Evolutionary conservation across 2,329 filamentous ascomycete genomes (phyloP), one percentile per base, ranked within the genome.

Genomic region (Pleoardoris graminearum): DNA sequence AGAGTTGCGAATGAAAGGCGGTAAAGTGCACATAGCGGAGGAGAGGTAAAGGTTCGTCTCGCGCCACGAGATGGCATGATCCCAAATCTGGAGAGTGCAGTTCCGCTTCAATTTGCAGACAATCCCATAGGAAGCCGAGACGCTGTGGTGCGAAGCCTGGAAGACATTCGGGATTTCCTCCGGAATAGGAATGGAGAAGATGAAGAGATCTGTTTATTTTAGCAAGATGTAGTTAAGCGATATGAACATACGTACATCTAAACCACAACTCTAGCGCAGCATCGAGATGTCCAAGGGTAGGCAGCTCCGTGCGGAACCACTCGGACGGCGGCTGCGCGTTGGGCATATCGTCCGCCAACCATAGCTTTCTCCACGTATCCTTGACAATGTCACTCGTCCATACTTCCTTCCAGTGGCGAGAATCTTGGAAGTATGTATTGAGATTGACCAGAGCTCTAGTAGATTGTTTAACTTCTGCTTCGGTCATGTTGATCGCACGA

Each of bases 61-160:
- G 55, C 83, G 75, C 82, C 82, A 85, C 38, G 79, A 80, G 56
- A 86, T 85, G 16, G 81, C 81, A 63, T 86, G 83, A 58, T 86
- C 83, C 83, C 83, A 86, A 51, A 86, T 83, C 57, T 84, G 82
- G 27, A 85, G 76, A 0, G 81, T 84, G 51, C 81, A 83, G 51
- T 80, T 79, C 22, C 81, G 77, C 68, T 83, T 83, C 58, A 85
- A 75, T 69, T 85, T 85, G 68, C 83, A 83, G 8, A 85, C 78
- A 53, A 85, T 80, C 29, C 83, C 83, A 52, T 85, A 85, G 0
- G 83, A 80, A 4, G 81, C 82, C 48, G 81, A 82, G 36, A 84
- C 82, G 53, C 81, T 82, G 68, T 86, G 83, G 60, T 86, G 83
- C 2, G 83, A 85, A 25, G 82, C 82, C 66, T 86, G 83, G 65